These are phyloP conservation scores for Colletotrichum musicola DNA, from an alignment of 2,329 filamentous ascomycete genomes.

Conservation along the genomic window DNA sequence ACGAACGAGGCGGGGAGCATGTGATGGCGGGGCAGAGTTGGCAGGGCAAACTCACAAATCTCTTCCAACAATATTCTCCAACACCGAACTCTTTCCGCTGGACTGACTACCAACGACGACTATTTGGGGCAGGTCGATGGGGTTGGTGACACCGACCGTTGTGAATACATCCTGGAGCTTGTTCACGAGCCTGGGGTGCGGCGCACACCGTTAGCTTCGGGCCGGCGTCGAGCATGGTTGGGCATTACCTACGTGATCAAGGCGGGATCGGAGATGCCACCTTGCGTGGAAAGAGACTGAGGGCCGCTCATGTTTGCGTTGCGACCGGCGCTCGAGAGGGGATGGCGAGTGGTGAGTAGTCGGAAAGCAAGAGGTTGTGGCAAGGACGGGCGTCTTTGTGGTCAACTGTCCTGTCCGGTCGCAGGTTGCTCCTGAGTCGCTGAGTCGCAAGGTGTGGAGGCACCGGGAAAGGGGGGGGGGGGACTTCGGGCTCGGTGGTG, in stretches of 20 bases:
- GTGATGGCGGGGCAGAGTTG: constrained; percentile 37
- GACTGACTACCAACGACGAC: constrained; percentile 98
- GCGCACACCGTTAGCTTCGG: constrained; percentile 36
- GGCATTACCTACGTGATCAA: constrained; percentile 69
- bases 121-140: constrained; percentile 98
- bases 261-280: constrained; percentile 75
- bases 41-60: constrained; percentile 82
- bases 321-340: constrained; percentile 21
- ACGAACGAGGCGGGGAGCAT: constrained; percentile 16
- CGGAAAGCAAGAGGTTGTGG: constrained; percentile 7
- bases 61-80: constrained; percentile 98
- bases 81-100: constrained; percentile 97
- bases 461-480: constrained; percentile 21
- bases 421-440: constrained; percentile 38
- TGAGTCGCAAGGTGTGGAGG: constrained; percentile 36
- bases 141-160: constrained; percentile 98
- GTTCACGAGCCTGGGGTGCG: constrained; percentile 80
- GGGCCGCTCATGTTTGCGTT: constrained; percentile 36
- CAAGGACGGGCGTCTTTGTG: constrained; percentile 27
- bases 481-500: not conserved
- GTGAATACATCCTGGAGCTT: constrained; percentile 99
- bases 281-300: constrained; percentile 43
- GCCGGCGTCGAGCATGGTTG: constrained; percentile 28
- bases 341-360: constrained; percentile 1
- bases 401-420: constrained; percentile 37